Conservation (phyloP, 23 red algal species). For the Cyanidiococcus yangmingshanensis region DNA sequence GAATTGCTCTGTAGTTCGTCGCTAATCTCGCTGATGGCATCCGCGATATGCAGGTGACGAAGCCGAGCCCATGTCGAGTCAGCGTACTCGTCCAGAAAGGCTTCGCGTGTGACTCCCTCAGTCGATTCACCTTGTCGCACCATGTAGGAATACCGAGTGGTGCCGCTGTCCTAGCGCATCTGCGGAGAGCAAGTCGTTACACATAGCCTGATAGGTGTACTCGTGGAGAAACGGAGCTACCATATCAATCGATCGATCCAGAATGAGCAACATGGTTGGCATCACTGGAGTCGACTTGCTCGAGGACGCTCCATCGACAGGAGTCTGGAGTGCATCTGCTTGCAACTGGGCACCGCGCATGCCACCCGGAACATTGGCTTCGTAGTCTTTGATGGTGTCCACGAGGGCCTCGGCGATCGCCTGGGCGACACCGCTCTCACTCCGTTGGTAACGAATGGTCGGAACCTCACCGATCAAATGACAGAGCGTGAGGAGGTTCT, state of each 20-base stretch:
- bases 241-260: constrained; percentile 68
- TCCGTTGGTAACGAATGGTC: constrained; percentile 9
- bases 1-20: constrained; percentile 3
- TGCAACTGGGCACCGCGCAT: constrained; percentile 25
- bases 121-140: not conserved
- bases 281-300: constrained; percentile 4
- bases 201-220: constrained; percentile 91
- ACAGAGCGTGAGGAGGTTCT: constrained; percentile 18
- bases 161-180: constrained; percentile 57
- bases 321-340: constrained; percentile 15
- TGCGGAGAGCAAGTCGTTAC: constrained; percentile 57
- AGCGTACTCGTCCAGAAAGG: constrained; percentile 26
- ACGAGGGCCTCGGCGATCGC: constrained; percentile 35
- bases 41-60: constrained; percentile 26
- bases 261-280: constrained; percentile 37
- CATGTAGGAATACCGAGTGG: constrained; percentile 37
- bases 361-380: not conserved
- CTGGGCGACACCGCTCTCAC: constrained; percentile 15
- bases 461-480: constrained; percentile 7
- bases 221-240: constrained; percentile 73
- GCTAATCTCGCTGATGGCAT: constrained; percentile 10
- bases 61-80: constrained; percentile 14
- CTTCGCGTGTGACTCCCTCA: not conserved
- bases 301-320: not conserved
- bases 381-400: constrained; percentile 5